Percentiles rank a stretch among this genome's conserved stretches.
phyloP scores from a whole-genome alignment of 2,329 filamentous ascomycete species.

The Leptographium galeiforme region DNA sequence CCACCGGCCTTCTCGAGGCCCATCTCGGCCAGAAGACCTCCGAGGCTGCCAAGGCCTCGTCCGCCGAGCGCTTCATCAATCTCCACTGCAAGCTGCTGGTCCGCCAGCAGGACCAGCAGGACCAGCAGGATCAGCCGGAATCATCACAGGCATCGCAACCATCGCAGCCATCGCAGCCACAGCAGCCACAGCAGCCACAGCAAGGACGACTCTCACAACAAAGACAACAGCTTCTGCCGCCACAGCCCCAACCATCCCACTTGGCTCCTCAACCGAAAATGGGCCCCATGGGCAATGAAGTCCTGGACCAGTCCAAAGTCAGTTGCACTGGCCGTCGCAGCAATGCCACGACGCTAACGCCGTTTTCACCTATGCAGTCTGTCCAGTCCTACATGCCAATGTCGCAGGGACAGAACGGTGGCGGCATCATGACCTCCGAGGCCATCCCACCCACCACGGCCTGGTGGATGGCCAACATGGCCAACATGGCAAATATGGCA shows the following conservation, averaged over 20 bases:
- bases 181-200: not conserved
- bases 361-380: conserved; percentile 1
- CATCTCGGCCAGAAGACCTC: conserved; percentile 44
- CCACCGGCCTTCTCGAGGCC: conserved; percentile 43
- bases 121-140: not conserved
- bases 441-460: conserved; percentile 10
- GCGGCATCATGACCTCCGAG: conserved; percentile 1
- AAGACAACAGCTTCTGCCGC: not conserved
- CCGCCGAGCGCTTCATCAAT: conserved; percentile 45
- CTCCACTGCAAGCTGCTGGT: conserved; percentile 44
- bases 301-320: conserved; percentile 13
- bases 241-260: not conserved
- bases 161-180: too few species aligned
- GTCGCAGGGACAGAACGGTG: conserved; percentile 6
- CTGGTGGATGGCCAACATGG: conserved; percentile 16
- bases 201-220: not conserved
- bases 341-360: not conserved
- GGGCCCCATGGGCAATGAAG: conserved; percentile 2
- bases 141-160: conserved; percentile 25
- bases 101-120: conserved; percentile 15
- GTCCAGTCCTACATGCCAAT: conserved; percentile 9
- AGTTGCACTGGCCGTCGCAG: not conserved
- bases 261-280: not conserved
- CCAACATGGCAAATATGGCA: conserved; percentile 10
- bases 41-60: conserved; percentile 43